Conservation (phyloP, 306 rosid species). For the Cicer yamashitae region DNA sequence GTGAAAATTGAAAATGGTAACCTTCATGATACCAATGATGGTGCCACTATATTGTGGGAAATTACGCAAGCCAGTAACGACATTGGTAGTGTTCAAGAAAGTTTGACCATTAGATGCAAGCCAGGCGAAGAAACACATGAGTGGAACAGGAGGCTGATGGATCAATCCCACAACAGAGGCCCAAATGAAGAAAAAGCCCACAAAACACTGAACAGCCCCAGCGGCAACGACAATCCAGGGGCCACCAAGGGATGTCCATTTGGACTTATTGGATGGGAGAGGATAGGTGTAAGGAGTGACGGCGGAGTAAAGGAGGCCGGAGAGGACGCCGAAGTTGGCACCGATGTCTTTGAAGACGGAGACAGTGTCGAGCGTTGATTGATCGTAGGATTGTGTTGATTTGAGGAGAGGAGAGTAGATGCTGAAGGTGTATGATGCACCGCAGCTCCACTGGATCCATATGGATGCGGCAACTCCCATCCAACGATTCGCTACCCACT, state of each 20-base stretch:
- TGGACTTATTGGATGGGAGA: slow-evolving; percentile 11
- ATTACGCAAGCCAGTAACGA: slow-evolving; percentile 72
- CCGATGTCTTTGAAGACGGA: slow-evolving; percentile 96
- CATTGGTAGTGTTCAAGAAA: slow-evolving; percentile 75
- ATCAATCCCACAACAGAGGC: slow-evolving; percentile 74
- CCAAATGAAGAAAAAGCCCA: slow-evolving; percentile 75
- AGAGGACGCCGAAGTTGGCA: slow-evolving; percentile 76
- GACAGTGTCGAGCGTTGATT: slow-evolving; percentile 89
- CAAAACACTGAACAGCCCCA: slow-evolving; percentile 68
- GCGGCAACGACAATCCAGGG: slow-evolving; percentile 74
- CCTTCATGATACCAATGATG: slow-evolving; percentile 90
- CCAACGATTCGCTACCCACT: slow-evolving; percentile 67
- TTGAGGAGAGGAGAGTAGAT: slow-evolving; percentile 80
- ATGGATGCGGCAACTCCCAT: slow-evolving; percentile 64
- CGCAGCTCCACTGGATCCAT: slow-evolving; percentile 87
- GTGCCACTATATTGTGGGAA: slow-evolving; percentile 76
- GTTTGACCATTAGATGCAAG: slow-evolving; percentile 69
- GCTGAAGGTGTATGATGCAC: slow-evolving; percentile 87
- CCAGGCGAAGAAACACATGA: slow-evolving; percentile 75
- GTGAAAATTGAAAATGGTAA: background rate
- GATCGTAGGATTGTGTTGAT: slow-evolving; percentile 74
- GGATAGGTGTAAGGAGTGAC: slow-evolving; percentile 44
- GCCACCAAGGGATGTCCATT: slow-evolving; percentile 51
- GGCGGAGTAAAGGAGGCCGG: slow-evolving; percentile 84
- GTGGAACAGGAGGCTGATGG: slow-evolving; percentile 62